Evolutionary conservation across 208 protist genomes (phyloP).

Genomic region (Acanthamoeba triangularis): DNA sequence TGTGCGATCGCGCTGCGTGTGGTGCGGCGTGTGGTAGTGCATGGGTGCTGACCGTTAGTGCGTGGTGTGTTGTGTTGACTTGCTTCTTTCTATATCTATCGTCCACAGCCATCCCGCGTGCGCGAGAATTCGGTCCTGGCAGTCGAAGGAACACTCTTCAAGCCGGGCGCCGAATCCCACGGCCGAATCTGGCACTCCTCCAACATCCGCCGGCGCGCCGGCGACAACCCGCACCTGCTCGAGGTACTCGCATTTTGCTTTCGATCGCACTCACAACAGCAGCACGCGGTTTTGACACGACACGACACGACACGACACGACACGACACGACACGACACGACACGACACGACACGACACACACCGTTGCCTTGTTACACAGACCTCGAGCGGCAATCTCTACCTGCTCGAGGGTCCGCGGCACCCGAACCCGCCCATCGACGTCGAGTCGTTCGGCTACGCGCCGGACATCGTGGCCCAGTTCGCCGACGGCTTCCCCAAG

Average conservation of each 20-base stretch:
- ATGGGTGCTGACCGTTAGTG: too few relatives aligned
- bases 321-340: not conserved
- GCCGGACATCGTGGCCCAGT: slow-evolving; percentile 10
- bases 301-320: not conserved
- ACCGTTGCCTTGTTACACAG: not conserved
- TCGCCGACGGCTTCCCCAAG: not conserved
- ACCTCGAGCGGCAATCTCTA: not conserved
- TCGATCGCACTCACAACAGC: not conserved
- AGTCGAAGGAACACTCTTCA: not conserved
- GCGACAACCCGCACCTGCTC: slow-evolving; percentile 4
- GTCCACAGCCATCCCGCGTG: not conserved
- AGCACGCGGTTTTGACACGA: not conserved
- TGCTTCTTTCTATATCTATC: not conserved
- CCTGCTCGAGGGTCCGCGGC: not conserved
- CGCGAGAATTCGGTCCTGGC: not conserved
- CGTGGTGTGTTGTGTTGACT: not conserved
- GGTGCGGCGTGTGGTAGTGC: too few relatives aligned
- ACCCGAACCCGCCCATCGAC: not conserved
- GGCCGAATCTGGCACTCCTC: slow-evolving; percentile 37
- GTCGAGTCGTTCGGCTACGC: not conserved
- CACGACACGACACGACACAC: not conserved
- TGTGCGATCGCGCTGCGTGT: too few relatives aligned
- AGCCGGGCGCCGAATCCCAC: slow-evolving; percentile 15
- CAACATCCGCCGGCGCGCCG: slow-evolving; percentile 16
- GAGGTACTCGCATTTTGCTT: not conserved